Conservation (phyloP, 345 rosid genomes). For the Ricinus communis region DNA sequence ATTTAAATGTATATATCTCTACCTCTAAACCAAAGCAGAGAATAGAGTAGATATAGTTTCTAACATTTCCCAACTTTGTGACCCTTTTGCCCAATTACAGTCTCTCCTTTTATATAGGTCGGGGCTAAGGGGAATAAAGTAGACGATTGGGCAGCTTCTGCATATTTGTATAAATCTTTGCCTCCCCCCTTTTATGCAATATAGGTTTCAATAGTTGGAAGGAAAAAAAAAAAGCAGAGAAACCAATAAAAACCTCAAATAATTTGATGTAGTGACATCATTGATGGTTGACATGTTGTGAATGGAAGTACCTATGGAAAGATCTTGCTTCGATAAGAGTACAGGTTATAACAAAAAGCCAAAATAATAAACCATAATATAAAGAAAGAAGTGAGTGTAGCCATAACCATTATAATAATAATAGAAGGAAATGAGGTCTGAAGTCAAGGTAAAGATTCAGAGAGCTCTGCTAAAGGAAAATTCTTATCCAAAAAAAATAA, state of each 20-base stretch:
- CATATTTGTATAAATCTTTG: too few species aligned
- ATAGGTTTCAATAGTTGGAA: too few species aligned
- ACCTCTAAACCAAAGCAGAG: not conserved
- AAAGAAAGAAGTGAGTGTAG: not conserved
- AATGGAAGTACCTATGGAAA: not conserved
- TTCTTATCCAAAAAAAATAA: too few species aligned
- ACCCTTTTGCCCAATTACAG: too few species aligned
- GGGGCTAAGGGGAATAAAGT: too few species aligned
- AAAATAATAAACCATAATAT: not conserved
- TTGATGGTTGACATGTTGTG: not conserved
- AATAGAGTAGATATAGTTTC: too few species aligned
- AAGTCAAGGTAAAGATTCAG: conserved; percentile 9
- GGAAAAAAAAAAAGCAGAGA: not conserved
- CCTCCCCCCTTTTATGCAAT: too few species aligned
- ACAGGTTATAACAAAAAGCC: not conserved
- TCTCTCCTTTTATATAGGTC: too few species aligned
- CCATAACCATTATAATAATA: too few species aligned
- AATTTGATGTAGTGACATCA: not conserved
- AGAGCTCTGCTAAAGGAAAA: not conserved
- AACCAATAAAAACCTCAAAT: not conserved
- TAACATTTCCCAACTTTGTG: too few species aligned
- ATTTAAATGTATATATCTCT: not conserved
- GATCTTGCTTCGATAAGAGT: not conserved
- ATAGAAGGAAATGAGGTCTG: not conserved
- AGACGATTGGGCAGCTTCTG: too few species aligned